Conservation (phyloP, 148 eudicot species). For the Pouteria glomerata region DNA sequence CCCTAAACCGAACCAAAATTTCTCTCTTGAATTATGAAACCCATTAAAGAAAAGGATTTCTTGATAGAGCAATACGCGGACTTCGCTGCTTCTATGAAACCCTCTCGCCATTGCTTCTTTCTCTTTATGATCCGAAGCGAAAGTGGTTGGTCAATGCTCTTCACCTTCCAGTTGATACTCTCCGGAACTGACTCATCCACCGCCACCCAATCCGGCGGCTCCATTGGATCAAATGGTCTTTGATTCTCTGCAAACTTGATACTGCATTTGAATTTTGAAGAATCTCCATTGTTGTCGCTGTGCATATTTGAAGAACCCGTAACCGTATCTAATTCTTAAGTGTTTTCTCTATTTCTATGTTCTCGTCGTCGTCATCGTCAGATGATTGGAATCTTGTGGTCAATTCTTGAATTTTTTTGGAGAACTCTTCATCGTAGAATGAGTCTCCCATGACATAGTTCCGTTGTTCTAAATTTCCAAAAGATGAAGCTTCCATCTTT, state of each 20-base stretch:
- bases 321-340: background rate
- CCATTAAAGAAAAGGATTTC: constrained; percentile 85
- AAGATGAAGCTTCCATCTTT: constrained; percentile 92
- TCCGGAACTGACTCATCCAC: constrained; percentile 27
- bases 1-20: too few species aligned
- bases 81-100: constrained; percentile 32
- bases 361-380: background rate
- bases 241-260: background rate
- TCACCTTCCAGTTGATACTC: constrained; percentile 57
- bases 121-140: constrained; percentile 74
- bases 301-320: background rate
- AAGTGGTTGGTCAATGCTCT: constrained; percentile 62
- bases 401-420: constrained; percentile 44
- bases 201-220: constrained; percentile 29
- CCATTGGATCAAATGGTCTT: constrained; percentile 14
- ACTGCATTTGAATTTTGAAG: too few species aligned
- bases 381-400: constrained; percentile 32
- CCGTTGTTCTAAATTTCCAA: constrained; percentile 87
- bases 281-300: too few species aligned
- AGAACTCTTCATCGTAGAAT: constrained; percentile 58
- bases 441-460: constrained; percentile 72
- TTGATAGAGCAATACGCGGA: constrained; percentile 58
- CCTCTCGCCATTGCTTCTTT: constrained; percentile 48
- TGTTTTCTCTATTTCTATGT: background rate
- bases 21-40: constrained; percentile 77